A percentile compares a stretch with the other conserved stretches of the same genome.
Conservation (phyloP, 768 basidiomycete species). For the Paxillus involutus region DNA sequence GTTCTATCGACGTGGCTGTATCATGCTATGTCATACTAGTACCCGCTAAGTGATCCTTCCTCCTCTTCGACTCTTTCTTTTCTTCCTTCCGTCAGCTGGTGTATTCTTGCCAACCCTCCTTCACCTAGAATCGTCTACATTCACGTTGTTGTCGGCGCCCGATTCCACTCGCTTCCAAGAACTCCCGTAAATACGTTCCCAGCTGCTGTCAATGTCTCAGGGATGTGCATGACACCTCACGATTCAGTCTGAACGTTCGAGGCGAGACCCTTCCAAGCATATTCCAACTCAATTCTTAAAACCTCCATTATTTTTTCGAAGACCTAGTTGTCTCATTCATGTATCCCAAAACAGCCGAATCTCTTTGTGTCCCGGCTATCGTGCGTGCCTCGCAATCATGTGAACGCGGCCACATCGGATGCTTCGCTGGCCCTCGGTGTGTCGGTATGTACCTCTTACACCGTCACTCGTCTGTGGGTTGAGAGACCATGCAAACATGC, state of each 20-base stretch:
- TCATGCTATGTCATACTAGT: too few species aligned
- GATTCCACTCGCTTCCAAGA: neutral
- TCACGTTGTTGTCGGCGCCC: neutral
- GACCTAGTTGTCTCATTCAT: neutral
- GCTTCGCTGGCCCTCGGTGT: too few species aligned
- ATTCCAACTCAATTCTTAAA: neutral
- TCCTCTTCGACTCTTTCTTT: neutral
- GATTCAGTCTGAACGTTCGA: too few species aligned
- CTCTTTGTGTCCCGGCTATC: neutral
- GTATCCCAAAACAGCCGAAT: neutral
- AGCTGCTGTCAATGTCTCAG: too few species aligned
- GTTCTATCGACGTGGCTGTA: constrained; percentile 6
- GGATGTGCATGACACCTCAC: too few species aligned
- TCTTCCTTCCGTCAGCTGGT: neutral
- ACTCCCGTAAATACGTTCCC: too few species aligned
- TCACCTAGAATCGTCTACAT: neutral
- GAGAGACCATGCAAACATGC: too few species aligned
- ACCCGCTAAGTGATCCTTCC: too few species aligned
- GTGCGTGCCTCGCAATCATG: neutral
- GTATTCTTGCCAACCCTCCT: neutral
- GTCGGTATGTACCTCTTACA: too few species aligned
- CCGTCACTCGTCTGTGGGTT: too few species aligned
- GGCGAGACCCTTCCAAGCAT: neutral
- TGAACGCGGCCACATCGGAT: neutral
- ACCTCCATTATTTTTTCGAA: neutral